Evolutionary conservation across 2,329 filamentous ascomycete species (phyloP), one percentile per base, ranked within the genome.

Genomic region (Aplosporella prunicola): DNA sequence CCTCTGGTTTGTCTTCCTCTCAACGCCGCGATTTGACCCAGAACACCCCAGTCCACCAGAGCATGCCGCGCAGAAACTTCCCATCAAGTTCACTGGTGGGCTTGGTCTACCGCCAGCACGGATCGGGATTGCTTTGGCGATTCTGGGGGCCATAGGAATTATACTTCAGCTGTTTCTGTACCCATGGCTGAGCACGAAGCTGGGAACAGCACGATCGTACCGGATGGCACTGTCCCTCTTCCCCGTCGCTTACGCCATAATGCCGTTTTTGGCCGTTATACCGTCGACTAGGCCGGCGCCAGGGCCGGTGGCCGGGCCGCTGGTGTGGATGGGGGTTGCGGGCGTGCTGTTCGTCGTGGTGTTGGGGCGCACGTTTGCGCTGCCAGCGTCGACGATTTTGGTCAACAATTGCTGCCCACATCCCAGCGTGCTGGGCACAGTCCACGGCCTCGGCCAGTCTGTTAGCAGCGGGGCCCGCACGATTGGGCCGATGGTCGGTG

Each of bases 361-460:
- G 17, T 42, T 62, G 1, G 67, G 60, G 1, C 57, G 67, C 4
- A 70, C 67, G 0, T 69, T 70, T 41, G 68, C 72, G 0, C 48
- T 80, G 0, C 76, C 77, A 0, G 69, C 69, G 0, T 68, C 68
- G 0, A 68, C 73, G 0, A 79, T 80, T 3, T 52, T 76, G 24
- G 62, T 78, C 10, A 79, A 78, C 40, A 78, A 79, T 43, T 69
- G 65, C 32, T 70, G 69, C 24, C 73, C 76, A 0, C 67, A 75
- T 45, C 65, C 69, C 0, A 64, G 57, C 13, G 64, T 76, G 0
- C 51, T 77, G 1, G 72, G 72, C 0, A 76, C 71, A 0, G 60
- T 77, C 0, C 72, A 78, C 45, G 73, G 73, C 0, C 57, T 76
- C 4, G 72, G 69, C 0, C 76, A 80, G 57, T 78, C 69, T 32